Evolutionary conservation across 257 asterid genomes (phyloP).

Genomic region (Ehretia macrophylla): DNA sequence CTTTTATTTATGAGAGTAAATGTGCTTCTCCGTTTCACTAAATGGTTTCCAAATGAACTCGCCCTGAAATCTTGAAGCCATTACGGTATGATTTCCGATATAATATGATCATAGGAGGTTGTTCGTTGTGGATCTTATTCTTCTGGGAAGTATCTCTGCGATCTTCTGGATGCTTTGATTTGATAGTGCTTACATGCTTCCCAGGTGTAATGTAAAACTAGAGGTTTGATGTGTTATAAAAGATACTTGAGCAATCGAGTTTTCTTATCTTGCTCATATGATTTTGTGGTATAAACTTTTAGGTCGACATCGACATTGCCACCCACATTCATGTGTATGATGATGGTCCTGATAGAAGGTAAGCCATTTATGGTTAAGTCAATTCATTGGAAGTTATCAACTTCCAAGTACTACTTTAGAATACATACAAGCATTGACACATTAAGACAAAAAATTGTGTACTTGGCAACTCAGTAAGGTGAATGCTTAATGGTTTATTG

Average conservation of each 20-base stretch:
- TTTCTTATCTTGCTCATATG: neutral
- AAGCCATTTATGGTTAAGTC: neutral
- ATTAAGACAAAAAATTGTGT: neutral
- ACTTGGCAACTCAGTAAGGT: neutral
- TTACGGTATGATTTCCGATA: no score
- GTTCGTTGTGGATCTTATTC: no score
- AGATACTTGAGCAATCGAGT: neutral
- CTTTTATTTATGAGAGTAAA: neutral
- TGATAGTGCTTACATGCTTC: no score
- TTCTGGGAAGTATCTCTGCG: no score
- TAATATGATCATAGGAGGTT: no score
- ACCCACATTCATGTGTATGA: conserved; percentile 59
- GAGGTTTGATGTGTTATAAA: no score
- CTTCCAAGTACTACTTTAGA: neutral
- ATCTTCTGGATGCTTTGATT: no score
- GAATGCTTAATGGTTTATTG: conserved; percentile 14
- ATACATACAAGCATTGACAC: neutral
- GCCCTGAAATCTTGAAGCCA: no score
- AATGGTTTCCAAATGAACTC: no score
- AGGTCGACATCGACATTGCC: conserved; percentile 77
- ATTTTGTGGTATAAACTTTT: conserved; percentile 11
- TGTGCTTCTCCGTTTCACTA: no score
- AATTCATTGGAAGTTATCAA: neutral
- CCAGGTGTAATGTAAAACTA: no score
- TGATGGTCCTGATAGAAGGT: conserved; percentile 58